A percentile compares a stretch with the other conserved stretches of the same genome.
Conservation (phyloP, 2,329 filamentous ascomycete species). For the Pseudopithomyces maydicus region DNA sequence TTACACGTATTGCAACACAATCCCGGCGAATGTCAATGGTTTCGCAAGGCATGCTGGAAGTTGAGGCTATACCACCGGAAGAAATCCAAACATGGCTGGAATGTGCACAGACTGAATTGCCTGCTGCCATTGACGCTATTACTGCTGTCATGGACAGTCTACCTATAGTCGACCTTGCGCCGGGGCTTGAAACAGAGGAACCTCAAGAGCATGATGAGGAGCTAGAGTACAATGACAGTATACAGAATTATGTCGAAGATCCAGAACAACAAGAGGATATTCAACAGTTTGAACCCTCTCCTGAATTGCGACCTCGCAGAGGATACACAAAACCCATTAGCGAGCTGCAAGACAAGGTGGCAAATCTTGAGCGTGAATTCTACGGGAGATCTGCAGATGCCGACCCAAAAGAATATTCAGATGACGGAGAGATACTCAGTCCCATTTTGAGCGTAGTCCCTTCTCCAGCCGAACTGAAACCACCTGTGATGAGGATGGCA, state of each 20-base stretch:
- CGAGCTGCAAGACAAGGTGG: slow-evolving; percentile 15
- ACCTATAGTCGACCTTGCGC: slow-evolving; percentile 4
- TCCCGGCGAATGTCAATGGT: slow-evolving; percentile 17
- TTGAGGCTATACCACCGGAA: slow-evolving; percentile 15
- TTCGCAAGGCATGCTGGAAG: slow-evolving; percentile 13
- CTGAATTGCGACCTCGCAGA: background rate
- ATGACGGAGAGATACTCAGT: background rate
- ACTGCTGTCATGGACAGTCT: slow-evolving; percentile 13
- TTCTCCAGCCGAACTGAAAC: background rate
- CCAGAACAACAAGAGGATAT: slow-evolving; percentile 2
- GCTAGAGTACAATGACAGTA: slow-evolving; percentile 2
- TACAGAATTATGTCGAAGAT: slow-evolving; percentile 7
- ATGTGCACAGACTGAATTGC: slow-evolving; percentile 19
- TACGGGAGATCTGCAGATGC: background rate
- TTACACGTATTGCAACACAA: slow-evolving; percentile 17
- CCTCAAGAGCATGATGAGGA: background rate
- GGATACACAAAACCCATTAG: slow-evolving; percentile 19
- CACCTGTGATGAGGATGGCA: slow-evolving; percentile 10
- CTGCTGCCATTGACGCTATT: slow-evolving; percentile 21
- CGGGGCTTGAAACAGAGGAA: background rate
- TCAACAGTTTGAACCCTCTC: background rate
- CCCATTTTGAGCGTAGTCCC: background rate
- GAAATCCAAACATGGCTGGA: slow-evolving; percentile 26
- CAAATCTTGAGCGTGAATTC: slow-evolving; percentile 15
- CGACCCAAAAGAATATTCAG: background rate